Evolutionary conservation across 2,329 filamentous ascomycete species (phyloP), one percentile per base, ranked within the genome.

Genomic region (Metarhizium robertsii): DNA sequence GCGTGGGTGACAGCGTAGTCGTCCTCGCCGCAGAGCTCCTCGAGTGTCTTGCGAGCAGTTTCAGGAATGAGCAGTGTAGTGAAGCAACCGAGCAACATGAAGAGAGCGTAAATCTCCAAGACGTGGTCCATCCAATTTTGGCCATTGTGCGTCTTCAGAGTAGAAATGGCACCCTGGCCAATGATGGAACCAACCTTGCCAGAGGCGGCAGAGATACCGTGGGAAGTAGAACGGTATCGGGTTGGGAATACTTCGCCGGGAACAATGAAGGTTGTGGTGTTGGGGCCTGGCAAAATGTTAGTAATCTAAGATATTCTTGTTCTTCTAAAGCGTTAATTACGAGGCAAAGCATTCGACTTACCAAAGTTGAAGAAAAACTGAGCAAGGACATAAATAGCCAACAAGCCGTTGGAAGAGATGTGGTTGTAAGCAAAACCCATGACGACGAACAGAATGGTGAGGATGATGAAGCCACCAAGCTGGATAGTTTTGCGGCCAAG

Each of bases 401-500:
- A 73, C 2, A 86, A 75, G 6, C 75, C 81, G 60, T 76, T 74
- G 57, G 72, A 64, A n/a, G 71, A 65, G 18, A 84, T 69, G 49
- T 77, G 68, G 63, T 79, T 66, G 71, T 83, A 86, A 11, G 75
- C 81, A 59, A 85, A 85, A 30, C 83, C 84, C 73, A 86, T 85
- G 59, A 81, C 68, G 55, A 82, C 71, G 69, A 84, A 84, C 20
- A 86, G 73, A 47, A 82, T 71, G 7, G 83, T 85, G 7, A 86
- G 70, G 55, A 86, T 77, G 52, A 72, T 67, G 67, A 86, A 86
- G 30, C 83, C 83, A 58, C 75, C 78, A 55, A 87, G 71, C 71
- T 89, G 89, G 56, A 92, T 90, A 1, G 87, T 81, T 75, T 90
- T 91, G 64, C 88, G 86, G 54, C 88, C 88, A 14, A 91, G 64